These are phyloP conservation scores for Galeopsis tetrahit DNA, from an alignment of 257 asterid species.

Conservation along the genomic window DNA sequence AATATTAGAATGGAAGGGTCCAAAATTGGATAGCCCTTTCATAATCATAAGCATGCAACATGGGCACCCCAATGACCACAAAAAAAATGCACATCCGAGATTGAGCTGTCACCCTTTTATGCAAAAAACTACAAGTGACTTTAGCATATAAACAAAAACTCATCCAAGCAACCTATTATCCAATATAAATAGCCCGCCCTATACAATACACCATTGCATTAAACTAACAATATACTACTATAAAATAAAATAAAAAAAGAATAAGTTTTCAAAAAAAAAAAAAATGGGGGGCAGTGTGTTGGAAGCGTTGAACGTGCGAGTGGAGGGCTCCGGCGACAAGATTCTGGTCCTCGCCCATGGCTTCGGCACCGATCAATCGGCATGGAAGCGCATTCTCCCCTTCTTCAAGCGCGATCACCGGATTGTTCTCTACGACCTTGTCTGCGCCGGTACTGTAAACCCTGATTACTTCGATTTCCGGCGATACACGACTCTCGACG, in stretches of 20 bases:
- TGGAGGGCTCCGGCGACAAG: slow-evolving; percentile 75
- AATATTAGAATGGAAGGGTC: not conserved
- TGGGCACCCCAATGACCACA: not conserved
- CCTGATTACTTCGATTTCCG: slow-evolving; percentile 86
- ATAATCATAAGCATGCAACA: not conserved
- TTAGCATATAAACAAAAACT: slow-evolving; percentile 28
- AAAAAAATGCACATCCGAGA: slow-evolving; percentile 28
- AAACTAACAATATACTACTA: not conserved
- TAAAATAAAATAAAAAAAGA: not conserved
- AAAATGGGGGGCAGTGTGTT: slow-evolving; percentile 65
- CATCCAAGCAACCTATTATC: slow-evolving; percentile 24
- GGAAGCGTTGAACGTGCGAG: slow-evolving; percentile 79
- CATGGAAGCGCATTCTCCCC: slow-evolving; percentile 89
- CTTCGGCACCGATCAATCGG: slow-evolving; percentile 91
- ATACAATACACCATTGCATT: slow-evolving; percentile 17
- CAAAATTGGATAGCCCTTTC: not conserved
- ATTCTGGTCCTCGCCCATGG: slow-evolving; percentile 86
- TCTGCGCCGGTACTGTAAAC: slow-evolving; percentile 96
- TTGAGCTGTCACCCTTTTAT: slow-evolving; percentile 30
- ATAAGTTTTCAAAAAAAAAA: not conserved
- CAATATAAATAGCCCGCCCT: slow-evolving; percentile 33
- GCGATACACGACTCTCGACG: slow-evolving; percentile 88
- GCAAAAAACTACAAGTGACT: slow-evolving; percentile 30
- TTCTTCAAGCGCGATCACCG: slow-evolving; percentile 66
- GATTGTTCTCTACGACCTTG: slow-evolving; percentile 77